A percentile compares a stretch with the other conserved stretches of the same genome.
Conservation (phyloP, 768 basidiomycete species). For the Lactarius quietus region DNA sequence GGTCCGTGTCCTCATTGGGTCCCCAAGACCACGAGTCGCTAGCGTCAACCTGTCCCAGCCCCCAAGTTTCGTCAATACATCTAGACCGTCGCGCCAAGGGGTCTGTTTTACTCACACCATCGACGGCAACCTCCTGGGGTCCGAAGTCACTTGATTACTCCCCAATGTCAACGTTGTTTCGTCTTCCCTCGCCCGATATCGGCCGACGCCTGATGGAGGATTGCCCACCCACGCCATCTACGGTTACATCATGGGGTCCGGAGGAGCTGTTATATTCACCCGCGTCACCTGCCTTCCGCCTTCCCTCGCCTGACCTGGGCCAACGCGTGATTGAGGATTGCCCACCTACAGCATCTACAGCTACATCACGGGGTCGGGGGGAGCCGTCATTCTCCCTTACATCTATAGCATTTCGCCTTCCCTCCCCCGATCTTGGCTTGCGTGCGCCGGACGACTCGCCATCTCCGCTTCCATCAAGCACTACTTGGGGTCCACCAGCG, state of each 20-base stretch:
- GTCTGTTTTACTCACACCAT: constrained; percentile 51
- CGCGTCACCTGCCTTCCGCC: constrained; percentile 10
- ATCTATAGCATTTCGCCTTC: background rate
- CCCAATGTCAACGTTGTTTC: constrained; percentile 12
- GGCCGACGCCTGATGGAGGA: constrained; percentile 30
- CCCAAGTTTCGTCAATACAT: constrained; percentile 51
- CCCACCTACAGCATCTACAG: constrained; percentile 49
- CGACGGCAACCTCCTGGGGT: constrained; percentile 30
- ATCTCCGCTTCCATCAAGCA: background rate
- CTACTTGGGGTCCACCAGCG: background rate
- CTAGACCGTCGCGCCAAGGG: constrained; percentile 50
- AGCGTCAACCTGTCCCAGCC: constrained; percentile 39
- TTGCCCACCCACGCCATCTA: constrained; percentile 29
- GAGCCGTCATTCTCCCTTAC: background rate
- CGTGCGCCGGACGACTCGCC: constrained; percentile 30
- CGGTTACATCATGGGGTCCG: constrained; percentile 26
- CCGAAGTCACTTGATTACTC: constrained; percentile 24
- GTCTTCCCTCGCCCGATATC: constrained; percentile 33
- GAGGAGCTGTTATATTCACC: constrained; percentile 23
- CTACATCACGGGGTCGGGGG: constrained; percentile 45
- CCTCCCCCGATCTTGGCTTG: background rate
- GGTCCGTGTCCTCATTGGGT: constrained; percentile 69
- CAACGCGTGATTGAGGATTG: constrained; percentile 51
- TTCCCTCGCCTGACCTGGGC: constrained; percentile 36
- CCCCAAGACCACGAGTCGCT: constrained; percentile 45